These are phyloP conservation scores for Maudiozyma serrabonitensis DNA, from an alignment of 805 yeast genomes.

Conservation along the genomic window DNA sequence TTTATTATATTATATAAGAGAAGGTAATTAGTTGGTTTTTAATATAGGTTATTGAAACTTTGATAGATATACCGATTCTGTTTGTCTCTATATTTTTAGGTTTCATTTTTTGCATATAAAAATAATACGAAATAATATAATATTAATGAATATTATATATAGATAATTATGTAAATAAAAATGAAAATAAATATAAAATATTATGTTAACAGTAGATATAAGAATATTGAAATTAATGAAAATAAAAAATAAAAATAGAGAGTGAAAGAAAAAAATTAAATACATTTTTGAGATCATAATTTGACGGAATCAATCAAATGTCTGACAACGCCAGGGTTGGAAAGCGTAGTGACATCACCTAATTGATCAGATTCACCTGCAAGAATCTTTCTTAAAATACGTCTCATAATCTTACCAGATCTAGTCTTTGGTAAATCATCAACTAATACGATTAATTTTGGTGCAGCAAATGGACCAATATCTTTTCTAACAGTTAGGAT, in stretches of 20 bases:
- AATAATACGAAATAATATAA: too few species aligned
- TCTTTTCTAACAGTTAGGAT: constrained; percentile 64
- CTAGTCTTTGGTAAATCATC: constrained; percentile 78
- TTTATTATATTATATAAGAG: too few species aligned
- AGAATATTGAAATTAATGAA: background rate
- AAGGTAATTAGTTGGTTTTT: too few species aligned
- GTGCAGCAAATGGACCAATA: constrained; percentile 83
- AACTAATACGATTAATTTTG: constrained; percentile 62
- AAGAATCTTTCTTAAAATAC: constrained; percentile 67
- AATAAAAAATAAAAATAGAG: background rate
- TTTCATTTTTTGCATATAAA: too few species aligned
- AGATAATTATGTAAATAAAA: background rate
- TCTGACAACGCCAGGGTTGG: constrained; percentile 65
- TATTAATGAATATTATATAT: background rate
- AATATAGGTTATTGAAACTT: too few species aligned
- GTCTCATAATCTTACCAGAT: constrained; percentile 82
- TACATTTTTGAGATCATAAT: constrained; percentile 6
- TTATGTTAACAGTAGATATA: too few species aligned
- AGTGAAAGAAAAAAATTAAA: background rate
- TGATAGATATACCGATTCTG: too few species aligned
- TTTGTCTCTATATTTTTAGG: too few species aligned
- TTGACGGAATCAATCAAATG: constrained; percentile 50
- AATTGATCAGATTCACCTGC: constrained; percentile 72
- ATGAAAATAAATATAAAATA: background rate
- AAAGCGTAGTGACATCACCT: constrained; percentile 70